Evolutionary conservation across 208 protist genomes (phyloP).

Genomic region (Angomonas ambiguus): DNA sequence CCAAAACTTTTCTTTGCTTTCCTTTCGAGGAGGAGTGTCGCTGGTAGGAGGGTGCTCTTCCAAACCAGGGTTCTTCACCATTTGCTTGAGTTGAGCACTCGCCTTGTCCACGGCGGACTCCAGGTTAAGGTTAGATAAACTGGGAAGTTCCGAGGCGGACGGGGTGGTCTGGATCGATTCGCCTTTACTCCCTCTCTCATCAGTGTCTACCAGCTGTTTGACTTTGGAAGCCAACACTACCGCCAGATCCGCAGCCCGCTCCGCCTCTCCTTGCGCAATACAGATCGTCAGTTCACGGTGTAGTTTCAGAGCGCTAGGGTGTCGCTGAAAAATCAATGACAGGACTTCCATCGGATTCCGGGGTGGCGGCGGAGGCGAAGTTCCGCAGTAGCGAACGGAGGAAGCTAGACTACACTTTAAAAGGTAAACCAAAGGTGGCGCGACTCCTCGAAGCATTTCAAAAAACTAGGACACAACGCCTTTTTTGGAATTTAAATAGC

Average conservation of each 20-base stretch:
- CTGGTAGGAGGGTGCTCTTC: neutral
- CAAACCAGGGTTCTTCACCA: neutral
- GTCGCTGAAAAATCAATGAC: constrained; percentile 53
- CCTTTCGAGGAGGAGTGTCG: neutral
- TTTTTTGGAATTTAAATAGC: too few species aligned
- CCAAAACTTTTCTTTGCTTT: constrained; percentile 36
- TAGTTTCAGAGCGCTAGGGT: constrained; percentile 56
- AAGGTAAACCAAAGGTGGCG: too few species aligned
- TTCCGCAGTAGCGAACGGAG: too few species aligned
- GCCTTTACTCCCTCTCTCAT: neutral
- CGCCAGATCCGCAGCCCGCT: constrained; percentile 58
- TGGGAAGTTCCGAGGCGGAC: neutral
- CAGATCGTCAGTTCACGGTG: constrained; percentile 71
- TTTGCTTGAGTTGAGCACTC: neutral
- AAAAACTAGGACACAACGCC: too few species aligned
- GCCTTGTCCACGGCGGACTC: neutral
- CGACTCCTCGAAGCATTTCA: too few species aligned
- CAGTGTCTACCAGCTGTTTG: constrained; percentile 15
- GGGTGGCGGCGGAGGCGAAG: too few species aligned
- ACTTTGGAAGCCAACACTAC: constrained; percentile 50
- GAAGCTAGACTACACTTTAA: too few species aligned
- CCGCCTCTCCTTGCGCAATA: constrained; percentile 58
- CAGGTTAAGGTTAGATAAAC: neutral
- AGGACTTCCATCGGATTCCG: constrained; percentile 58
- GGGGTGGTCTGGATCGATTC: neutral